Percentiles rank a stretch among this genome's conserved stretches.
These are phyloP conservation scores for Trichoderma gracile DNA, from an alignment of 2,329 filamentous ascomycete species.

Conservation along the genomic window DNA sequence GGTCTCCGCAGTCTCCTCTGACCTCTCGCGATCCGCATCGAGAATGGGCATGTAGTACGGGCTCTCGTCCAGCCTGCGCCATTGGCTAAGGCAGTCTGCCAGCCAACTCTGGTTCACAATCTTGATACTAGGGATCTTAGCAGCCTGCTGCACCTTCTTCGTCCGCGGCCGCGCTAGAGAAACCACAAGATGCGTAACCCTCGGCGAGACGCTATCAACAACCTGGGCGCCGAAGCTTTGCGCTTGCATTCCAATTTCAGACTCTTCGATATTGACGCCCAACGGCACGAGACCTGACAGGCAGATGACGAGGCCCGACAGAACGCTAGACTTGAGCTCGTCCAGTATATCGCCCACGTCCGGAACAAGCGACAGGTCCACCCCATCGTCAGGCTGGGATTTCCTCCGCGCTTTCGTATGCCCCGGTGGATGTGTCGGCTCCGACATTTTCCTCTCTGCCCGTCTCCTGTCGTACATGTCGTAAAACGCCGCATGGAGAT, in stretches of 20 bases:
- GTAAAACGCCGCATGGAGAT: conserved; percentile 79
- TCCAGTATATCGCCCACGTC: conserved; percentile 87
- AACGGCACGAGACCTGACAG: conserved; percentile 89
- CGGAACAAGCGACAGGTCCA: conserved; percentile 62
- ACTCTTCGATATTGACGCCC: conserved; percentile 73
- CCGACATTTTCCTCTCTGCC: conserved; percentile 38
- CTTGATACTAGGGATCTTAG: conserved; percentile 75
- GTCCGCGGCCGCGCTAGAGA: conserved; percentile 73
- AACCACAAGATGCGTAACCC: conserved; percentile 73
- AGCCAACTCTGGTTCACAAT: conserved; percentile 95
- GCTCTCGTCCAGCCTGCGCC: conserved; percentile 76
- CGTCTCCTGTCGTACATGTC: conserved; percentile 70
- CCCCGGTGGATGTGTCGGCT: conserved; percentile 40
- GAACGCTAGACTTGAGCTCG: conserved; percentile 72
- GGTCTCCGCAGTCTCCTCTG: conserved; percentile 39
- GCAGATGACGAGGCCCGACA: conserved; percentile 75
- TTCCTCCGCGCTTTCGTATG: conserved; percentile 38
- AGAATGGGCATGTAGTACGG: conserved; percentile 78
- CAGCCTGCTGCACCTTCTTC: conserved; percentile 86
- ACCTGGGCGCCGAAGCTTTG: conserved; percentile 78
- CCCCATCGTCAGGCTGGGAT: conserved; percentile 43
- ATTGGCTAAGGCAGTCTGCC: conserved; percentile 77
- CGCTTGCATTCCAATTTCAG: conserved; percentile 86
- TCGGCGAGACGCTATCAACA: conserved; percentile 56
- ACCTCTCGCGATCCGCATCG: conserved; percentile 59